Percentiles rank a stretch among this genome's conserved stretches.
These are phyloP conservation scores for Moringa oleifera DNA, from an alignment of 345 rosid species.

Conservation along the genomic window DNA sequence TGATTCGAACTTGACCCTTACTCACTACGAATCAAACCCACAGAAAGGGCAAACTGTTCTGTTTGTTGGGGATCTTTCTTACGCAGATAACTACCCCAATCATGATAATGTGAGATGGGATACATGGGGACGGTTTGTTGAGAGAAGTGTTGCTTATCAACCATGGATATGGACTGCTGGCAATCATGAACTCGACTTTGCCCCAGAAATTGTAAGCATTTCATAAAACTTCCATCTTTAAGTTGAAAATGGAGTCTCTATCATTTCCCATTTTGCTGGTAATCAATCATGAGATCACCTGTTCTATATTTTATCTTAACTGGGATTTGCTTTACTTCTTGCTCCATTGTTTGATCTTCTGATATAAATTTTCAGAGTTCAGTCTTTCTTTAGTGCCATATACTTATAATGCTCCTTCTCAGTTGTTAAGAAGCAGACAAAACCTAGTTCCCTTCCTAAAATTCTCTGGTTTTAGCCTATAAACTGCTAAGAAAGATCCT, in stretches of 20 bases:
- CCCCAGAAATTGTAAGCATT: conserved; percentile 52
- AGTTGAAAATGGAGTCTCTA: background rate
- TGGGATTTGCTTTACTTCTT: background rate
- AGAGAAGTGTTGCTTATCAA: conserved; percentile 83
- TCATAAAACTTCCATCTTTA: background rate
- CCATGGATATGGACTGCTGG: conserved; percentile 98
- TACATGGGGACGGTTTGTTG: conserved; percentile 83
- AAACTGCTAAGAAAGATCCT: too few relatives aligned
- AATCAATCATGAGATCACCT: background rate
- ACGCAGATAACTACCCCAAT: conserved; percentile 67
- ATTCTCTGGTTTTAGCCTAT: background rate
- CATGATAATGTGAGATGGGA: conserved; percentile 87
- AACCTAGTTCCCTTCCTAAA: too few relatives aligned
- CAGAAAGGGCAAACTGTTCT: conserved; percentile 59
- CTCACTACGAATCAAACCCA: conserved; percentile 72
- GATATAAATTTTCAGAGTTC: background rate
- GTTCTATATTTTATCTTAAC: background rate
- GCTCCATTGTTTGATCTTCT: background rate
- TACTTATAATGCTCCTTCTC: too few relatives aligned
- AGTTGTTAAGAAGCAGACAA: too few relatives aligned
- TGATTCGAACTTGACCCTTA: conserved; percentile 77
- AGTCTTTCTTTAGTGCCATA: too few relatives aligned
- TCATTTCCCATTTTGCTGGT: too few relatives aligned
- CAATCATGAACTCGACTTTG: conserved; percentile 86
- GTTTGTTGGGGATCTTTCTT: conserved; percentile 83